Evolutionary conservation across 305 asterid genomes (phyloP), one percentile per base, ranked within the genome.

Genomic region (Fraxinus latifolia): DNA sequence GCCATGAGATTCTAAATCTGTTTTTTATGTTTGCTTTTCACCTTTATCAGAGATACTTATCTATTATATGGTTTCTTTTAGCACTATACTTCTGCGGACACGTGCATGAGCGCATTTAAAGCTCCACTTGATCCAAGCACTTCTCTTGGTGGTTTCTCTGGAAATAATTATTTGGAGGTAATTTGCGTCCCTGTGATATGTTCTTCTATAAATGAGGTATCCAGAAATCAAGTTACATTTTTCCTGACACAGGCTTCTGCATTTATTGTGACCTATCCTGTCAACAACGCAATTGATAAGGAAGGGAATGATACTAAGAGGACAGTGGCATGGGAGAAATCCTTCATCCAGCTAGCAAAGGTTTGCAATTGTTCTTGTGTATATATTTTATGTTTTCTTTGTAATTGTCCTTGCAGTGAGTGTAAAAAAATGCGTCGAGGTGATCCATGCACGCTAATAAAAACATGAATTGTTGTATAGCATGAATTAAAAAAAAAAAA

Each of bases 81-180:
- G 99, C 99, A 96, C 84, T 96, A 88, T 83, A 89, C 93, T 55
- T 96, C 98, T 50, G 96, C 95, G 50, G 98, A 92, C 34, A 79
- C 91, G 23, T 96, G 99, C 73, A 80, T 92, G 89, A 93, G 98
- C 85, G 98, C 98, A 79, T 96, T 96, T 82, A 89, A 91, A 90
- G 98, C 96, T 39, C 99, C 98, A 44, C 97, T 96, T 80, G 99
- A 96, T 84, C 99, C 98, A 77, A 93, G 89, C 89, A 96, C 99
- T n/a, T 95, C 98, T 72, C 89, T 96, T 75, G 99, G 99, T 78
- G 99, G 99, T 87, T 94, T 91, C 88, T 91, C 97, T 3, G 98
- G 97, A 68, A 92, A 88, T 86, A 94, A 94, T 87, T 96, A 88
- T 87, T 90, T 91, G 1, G 97, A 94, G 98, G 99, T 94, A 90